These are phyloP conservation scores for Vanrija humicola DNA, from an alignment of 1,284 basidiomycete genomes.

Conservation along the genomic window DNA sequence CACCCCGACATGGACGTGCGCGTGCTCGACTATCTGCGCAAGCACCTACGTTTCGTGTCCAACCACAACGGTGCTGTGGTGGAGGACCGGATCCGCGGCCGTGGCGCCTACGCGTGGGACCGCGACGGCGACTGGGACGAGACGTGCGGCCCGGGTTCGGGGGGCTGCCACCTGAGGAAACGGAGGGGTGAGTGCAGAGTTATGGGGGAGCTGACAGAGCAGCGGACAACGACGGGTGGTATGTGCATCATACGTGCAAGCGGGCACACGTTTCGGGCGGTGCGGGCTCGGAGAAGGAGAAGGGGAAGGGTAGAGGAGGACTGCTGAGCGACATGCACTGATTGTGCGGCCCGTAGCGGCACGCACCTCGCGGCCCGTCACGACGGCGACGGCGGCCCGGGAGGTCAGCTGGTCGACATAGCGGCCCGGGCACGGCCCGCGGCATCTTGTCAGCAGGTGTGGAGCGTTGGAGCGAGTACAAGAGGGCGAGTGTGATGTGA, in stretches of 20 bases:
- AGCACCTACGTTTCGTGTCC: slow-evolving; percentile 25
- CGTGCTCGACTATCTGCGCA: slow-evolving; percentile 14
- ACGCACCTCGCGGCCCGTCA: too few species aligned
- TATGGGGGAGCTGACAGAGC: not conserved
- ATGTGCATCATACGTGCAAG: slow-evolving; percentile 1
- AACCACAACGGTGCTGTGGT: slow-evolving; percentile 12
- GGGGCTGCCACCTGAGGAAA: slow-evolving; percentile 3
- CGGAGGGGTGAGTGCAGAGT: not conserved
- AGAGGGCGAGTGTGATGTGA: too few species aligned
- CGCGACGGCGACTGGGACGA: slow-evolving; percentile 13
- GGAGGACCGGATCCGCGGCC: slow-evolving; percentile 29
- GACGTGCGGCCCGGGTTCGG: slow-evolving; percentile 1
- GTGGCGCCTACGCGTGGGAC: slow-evolving; percentile 31
- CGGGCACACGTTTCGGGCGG: not conserved
- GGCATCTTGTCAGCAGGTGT: too few species aligned
- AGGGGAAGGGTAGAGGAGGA: not conserved
- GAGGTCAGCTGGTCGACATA: too few species aligned
- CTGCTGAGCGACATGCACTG: not conserved
- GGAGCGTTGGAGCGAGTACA: too few species aligned
- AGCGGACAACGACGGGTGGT: not conserved
- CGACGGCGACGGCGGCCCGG: too few species aligned
- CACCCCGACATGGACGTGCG: slow-evolving; percentile 18
- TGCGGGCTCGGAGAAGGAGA: not conserved
- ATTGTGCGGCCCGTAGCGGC: too few species aligned
- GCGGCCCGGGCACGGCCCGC: too few species aligned